These are phyloP conservation scores for Flaveria trinervia DNA, from an alignment of 129 eudicot genomes.

Conservation along the genomic window DNA sequence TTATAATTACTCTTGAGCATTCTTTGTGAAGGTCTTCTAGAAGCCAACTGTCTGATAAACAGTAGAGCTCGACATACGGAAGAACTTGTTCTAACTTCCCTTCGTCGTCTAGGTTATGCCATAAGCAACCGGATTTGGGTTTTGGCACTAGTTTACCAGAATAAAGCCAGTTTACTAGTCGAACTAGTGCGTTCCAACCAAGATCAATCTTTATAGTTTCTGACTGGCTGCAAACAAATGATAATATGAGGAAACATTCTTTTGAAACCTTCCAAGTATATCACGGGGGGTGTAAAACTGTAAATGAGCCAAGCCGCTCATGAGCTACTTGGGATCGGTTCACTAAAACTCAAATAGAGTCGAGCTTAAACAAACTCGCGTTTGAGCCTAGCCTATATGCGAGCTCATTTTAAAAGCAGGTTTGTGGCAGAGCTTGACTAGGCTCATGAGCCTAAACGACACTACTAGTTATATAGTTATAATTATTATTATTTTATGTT, in stretches of 20 bases:
- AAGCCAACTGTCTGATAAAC: slow-evolving; percentile 77
- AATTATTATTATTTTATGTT: no score
- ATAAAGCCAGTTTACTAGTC: slow-evolving; percentile 72
- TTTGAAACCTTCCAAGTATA: neutral
- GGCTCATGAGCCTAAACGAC: no score
- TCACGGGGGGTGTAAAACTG: neutral
- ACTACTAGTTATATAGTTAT: no score
- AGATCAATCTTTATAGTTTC: slow-evolving; percentile 57
- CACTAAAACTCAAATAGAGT: neutral
- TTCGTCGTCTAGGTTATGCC: slow-evolving; percentile 59
- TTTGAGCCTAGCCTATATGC: no score
- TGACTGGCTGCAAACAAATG: slow-evolving; percentile 54
- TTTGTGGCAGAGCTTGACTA: no score
- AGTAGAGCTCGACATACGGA: slow-evolving; percentile 73
- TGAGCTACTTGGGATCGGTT: neutral
- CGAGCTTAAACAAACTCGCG: no score
- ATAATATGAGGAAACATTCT: neutral
- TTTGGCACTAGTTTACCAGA: slow-evolving; percentile 49
- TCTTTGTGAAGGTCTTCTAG: slow-evolving; percentile 59
- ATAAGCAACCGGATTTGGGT: slow-evolving; percentile 67
- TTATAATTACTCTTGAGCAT: slow-evolving; percentile 48
- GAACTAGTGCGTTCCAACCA: slow-evolving; percentile 74
- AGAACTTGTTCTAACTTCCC: slow-evolving; percentile 53
- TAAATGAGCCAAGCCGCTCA: neutral
- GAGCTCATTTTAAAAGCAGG: no score